phyloP scores from a whole-genome alignment of 768 basidiomycete genomes.

The Daedaleopsis sinensis region DNA sequence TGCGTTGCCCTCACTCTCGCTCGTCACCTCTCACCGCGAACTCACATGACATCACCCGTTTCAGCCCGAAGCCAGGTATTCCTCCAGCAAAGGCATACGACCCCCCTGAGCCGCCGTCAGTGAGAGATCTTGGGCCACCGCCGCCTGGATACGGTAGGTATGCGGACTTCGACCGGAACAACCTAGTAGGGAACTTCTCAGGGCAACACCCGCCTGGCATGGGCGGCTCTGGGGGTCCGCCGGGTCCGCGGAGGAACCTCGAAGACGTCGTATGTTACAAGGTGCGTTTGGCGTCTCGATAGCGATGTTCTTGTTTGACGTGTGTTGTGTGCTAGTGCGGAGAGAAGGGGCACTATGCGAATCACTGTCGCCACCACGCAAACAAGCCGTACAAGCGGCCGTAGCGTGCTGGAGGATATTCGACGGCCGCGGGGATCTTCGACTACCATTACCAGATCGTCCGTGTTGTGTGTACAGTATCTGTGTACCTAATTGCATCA shows the following conservation, averaged over 20 bases:
- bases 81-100: constrained; percentile 78
- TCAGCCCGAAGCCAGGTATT: constrained; percentile 76
- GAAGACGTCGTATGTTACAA: constrained; percentile 90
- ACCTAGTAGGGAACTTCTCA: constrained; percentile 27
- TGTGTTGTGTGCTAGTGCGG: constrained; percentile 61
- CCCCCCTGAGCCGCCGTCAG: constrained; percentile 72
- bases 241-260: constrained; percentile 64
- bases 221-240: constrained; percentile 37
- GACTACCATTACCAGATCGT: neutral
- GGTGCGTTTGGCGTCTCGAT: constrained; percentile 41
- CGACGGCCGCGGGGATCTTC: neutral
- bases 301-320: constrained; percentile 4
- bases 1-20: constrained; percentile 45
- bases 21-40: neutral
- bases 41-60: constrained; percentile 15
- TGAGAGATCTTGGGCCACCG: constrained; percentile 84
- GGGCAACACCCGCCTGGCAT: constrained; percentile 28
- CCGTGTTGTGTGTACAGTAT: neutral
- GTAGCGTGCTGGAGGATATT: neutral
- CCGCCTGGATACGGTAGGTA: constrained; percentile 90
- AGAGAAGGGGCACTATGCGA: constrained; percentile 93
- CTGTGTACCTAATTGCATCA: neutral
- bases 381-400: constrained; percentile 37
- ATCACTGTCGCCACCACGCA: constrained; percentile 90
- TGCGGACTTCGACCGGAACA: constrained; percentile 68